These are phyloP conservation scores for Aspergillus quadrilineatus DNA, from an alignment of 2,329 filamentous ascomycete genomes.

Conservation along the genomic window DNA sequence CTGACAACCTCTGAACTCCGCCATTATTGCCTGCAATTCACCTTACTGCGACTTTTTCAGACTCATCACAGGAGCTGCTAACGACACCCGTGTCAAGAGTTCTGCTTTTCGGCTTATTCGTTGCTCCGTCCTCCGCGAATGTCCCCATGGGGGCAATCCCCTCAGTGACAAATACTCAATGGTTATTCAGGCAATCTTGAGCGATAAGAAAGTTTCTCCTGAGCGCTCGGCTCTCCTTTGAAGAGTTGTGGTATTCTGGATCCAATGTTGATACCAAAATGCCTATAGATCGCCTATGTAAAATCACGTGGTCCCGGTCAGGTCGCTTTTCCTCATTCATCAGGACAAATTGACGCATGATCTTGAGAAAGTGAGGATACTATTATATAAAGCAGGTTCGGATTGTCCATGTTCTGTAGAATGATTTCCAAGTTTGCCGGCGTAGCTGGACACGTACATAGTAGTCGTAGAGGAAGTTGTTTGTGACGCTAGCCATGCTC, in stretches of 20 bases:
- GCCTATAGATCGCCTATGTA: no score
- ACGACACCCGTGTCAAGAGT: background rate
- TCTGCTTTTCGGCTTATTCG: background rate
- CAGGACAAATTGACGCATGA: no score
- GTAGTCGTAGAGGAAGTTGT: background rate
- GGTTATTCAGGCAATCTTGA: background rate
- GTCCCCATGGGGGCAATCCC: background rate
- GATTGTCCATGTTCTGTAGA: background rate
- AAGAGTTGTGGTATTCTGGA: no score
- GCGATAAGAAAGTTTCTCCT: background rate
- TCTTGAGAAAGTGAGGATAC: no score
- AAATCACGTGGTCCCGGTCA: no score
- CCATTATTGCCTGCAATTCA: background rate
- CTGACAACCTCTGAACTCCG: background rate
- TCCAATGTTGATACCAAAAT: no score
- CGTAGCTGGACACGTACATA: background rate
- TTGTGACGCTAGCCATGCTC: slow-evolving; percentile 20
- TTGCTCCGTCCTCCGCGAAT: background rate
- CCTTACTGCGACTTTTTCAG: background rate
- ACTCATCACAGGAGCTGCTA: background rate
- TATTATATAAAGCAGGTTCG: no score
- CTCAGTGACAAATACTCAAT: background rate
- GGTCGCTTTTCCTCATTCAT: no score
- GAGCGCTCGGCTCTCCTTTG: no score
- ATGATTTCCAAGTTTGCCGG: background rate